phyloP scores from a whole-genome alignment of 2,329 filamentous ascomycete genomes.

The Dendryphion nanum region DNA sequence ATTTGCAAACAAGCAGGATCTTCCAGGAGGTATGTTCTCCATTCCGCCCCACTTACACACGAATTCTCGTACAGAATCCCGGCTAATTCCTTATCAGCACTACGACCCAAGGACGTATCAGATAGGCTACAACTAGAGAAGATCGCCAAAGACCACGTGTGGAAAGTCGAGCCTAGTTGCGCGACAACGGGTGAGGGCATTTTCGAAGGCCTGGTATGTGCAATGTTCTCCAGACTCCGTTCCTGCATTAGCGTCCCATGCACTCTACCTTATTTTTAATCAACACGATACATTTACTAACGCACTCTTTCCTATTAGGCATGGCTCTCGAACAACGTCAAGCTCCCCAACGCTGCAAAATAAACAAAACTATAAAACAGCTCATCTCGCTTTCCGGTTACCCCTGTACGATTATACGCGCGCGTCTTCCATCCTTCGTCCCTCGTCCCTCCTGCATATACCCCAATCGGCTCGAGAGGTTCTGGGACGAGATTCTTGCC shows the following conservation, averaged over 20 bases:
- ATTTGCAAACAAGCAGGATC: conserved; percentile 99
- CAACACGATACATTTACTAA: conserved; percentile 1
- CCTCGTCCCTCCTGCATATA: conserved; percentile 36
- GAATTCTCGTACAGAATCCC: no score
- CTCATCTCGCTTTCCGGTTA: conserved; percentile 2
- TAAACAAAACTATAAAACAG: no score
- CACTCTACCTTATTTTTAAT: neutral
- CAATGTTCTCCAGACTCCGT: neutral
- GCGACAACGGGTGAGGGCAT: conserved; percentile 54
- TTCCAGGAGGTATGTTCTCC: conserved; percentile 68
- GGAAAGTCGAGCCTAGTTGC: conserved; percentile 56
- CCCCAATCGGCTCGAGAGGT: conserved; percentile 29
- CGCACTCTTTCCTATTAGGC: no score
- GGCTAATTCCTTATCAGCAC: conserved; percentile 38
- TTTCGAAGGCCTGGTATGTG: conserved; percentile 49
- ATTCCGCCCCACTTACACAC: neutral
- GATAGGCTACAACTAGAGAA: conserved; percentile 48
- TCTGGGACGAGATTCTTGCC: no score
- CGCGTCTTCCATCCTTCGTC: conserved; percentile 10
- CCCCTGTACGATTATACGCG: conserved; percentile 34
- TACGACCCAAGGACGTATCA: conserved; percentile 52
- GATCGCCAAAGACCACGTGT: conserved; percentile 53
- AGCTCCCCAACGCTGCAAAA: conserved; percentile 39
- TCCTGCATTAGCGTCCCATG: neutral
- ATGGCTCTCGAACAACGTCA: conserved; percentile 53